Evolutionary conservation across 371 early-diverging fungal species (phyloP).

Genomic region (Lichtheimia ornata): DNA sequence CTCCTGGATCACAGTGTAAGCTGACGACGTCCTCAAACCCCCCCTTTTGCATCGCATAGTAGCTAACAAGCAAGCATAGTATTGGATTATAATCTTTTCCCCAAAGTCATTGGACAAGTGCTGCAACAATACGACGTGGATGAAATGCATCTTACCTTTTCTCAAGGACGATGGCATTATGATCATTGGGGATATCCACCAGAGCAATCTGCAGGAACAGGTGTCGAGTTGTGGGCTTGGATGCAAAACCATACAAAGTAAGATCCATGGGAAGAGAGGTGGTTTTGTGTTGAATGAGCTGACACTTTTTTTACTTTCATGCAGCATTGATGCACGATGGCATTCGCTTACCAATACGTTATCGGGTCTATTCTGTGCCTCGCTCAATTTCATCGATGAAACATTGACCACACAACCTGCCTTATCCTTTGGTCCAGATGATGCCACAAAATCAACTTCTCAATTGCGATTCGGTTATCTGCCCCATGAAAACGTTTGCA

Average conservation of each 20-base stretch:
- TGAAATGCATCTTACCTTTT: constrained; percentile 85
- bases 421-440: constrained; percentile 57
- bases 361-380: constrained; percentile 94
- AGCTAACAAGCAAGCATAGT: constrained; percentile 27
- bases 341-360: constrained; percentile 86
- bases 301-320: not conserved
- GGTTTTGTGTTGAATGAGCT: not conserved
- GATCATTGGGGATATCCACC: constrained; percentile 77
- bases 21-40: not conserved
- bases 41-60: not conserved
- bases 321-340: constrained; percentile 76
- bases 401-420: constrained; percentile 75
- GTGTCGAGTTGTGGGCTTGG: constrained; percentile 85
- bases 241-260: constrained; percentile 57
- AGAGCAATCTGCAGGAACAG: constrained; percentile 64
- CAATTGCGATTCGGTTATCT: constrained; percentile 77
- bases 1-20: constrained; percentile 29
- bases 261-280: not conserved
- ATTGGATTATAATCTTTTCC: constrained; percentile 75
- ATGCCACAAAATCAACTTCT: constrained; percentile 12
- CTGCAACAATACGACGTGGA: constrained; percentile 71
- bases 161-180: constrained; percentile 89
- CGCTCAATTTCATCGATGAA: constrained; percentile 89
- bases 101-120: constrained; percentile 86
- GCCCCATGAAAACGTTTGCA: constrained; percentile 93